Conservation (phyloP, 768 basidiomycete species). For the Termitomyces sp. region DNA sequence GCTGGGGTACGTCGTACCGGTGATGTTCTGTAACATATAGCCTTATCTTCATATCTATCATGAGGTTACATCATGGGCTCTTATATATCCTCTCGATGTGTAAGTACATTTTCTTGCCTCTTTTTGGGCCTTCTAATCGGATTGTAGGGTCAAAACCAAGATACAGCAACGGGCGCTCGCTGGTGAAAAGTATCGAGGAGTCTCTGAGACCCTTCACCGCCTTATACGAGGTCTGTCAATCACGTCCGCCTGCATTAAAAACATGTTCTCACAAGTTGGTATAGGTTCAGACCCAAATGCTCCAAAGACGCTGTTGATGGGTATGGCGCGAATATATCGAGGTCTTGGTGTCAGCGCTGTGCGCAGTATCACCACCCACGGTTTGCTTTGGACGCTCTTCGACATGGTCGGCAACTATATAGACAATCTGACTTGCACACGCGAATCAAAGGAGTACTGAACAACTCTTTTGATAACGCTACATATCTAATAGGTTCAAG, state of each 20-base stretch:
- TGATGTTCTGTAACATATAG: not conserved
- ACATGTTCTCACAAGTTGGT: not conserved
- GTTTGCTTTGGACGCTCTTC: constrained; percentile 90
- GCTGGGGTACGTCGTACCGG: constrained; percentile 56
- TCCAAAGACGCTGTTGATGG: constrained; percentile 71
- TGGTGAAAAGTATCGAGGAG: constrained; percentile 65
- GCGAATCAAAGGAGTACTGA: constrained; percentile 20
- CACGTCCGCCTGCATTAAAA: not conserved
- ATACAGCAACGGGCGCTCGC: constrained; percentile 90
- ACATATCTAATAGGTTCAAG: constrained; percentile 1
- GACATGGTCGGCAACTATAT: constrained; percentile 75
- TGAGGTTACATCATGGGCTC: constrained; percentile 73
- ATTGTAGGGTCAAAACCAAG: constrained; percentile 80
- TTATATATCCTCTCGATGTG: constrained; percentile 95
- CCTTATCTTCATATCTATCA: constrained; percentile 12
- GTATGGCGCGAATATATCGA: constrained; percentile 82
- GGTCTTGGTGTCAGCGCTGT: constrained; percentile 92
- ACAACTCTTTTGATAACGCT: not conserved
- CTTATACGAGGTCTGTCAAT: constrained; percentile 65
- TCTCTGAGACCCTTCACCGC: constrained; percentile 68
- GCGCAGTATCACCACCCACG: constrained; percentile 90
- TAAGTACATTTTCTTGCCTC: constrained; percentile 30
- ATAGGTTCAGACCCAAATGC: constrained; percentile 73
- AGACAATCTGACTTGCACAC: constrained; percentile 42
- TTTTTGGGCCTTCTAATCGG: not conserved